phyloP scores from a whole-genome alignment of 148 eudicot species.

The Vaccinium darrowii region DNA sequence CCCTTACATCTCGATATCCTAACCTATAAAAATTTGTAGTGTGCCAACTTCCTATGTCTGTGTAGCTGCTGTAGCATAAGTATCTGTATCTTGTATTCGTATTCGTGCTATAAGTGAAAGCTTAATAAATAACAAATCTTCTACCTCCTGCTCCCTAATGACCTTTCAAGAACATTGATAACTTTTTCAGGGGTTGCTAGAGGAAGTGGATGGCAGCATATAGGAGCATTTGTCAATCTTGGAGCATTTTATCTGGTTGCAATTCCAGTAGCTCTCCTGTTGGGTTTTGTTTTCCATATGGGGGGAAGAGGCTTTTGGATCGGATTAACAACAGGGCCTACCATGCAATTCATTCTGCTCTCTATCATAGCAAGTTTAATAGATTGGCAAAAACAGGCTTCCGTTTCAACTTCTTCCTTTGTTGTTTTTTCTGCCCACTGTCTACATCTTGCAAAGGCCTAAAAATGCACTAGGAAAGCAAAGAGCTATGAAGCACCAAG shows the following conservation, averaged over 20 bases:
- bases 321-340: slow-evolving; percentile 35
- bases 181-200: slow-evolving; percentile 24
- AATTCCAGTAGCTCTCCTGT: slow-evolving; percentile 28
- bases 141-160: not conserved
- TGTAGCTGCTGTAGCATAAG: not conserved
- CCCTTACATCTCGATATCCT: not conserved
- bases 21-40: not conserved
- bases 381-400: slow-evolving; percentile 42
- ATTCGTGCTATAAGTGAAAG: too few species aligned
- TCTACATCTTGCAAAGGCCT: too few species aligned
- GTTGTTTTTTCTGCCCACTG: not conserved
- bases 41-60: too few species aligned
- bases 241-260: slow-evolving; percentile 45
- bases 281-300: slow-evolving; percentile 33
- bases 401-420: not conserved
- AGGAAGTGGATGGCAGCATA: slow-evolving; percentile 46
- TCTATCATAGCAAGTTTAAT: slow-evolving; percentile 18
- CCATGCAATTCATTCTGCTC: slow-evolving; percentile 27
- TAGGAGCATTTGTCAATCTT: slow-evolving; percentile 48
- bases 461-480: too few species aligned
- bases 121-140: not conserved
- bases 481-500: not conserved
- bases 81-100: not conserved
- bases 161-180: too few species aligned
- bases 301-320: slow-evolving; percentile 44